Base-by-base conservation (phyloP, 2,329 filamentous ascomycete genomes). In the Mycosphaerella sp. region DNA sequence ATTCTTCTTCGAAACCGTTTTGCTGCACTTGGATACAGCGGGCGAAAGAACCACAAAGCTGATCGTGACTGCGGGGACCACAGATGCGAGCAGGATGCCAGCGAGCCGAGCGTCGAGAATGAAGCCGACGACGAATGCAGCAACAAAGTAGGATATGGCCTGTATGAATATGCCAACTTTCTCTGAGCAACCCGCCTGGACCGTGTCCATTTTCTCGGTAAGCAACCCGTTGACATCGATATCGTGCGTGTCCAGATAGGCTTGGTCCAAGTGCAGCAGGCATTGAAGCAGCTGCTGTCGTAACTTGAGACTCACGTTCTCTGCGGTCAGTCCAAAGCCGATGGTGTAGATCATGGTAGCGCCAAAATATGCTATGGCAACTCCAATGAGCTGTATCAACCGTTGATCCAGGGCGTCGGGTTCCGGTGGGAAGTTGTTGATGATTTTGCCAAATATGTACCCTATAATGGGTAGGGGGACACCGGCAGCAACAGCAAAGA, bases 191-290 rank as follows among this genome's bases (percentile, higher is more conserved):
- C 73, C 72, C 7, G 72, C 66, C 50, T 74, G 71, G n/a, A 74
- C 72, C 1, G 66, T 68, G 50, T 74, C 71, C 16, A 71, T 71
- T 55, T 73, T 74, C 40, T 73, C 71, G 6, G 71, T 73, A 5
- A 75, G 62, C 21, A 73, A 66, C 12, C 65, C 67, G 13, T 73
- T 72, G 59, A 78, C 72, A 61, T 79, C 75, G 16, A 75, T 71
- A 34, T 74, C 70, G 53, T 74, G 66, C 10, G 71, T 71, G 52
- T 79, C 76, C 54, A 77, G 75, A 58, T 75, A 79, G 9, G 73
- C 67, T 58, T 76, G 74, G 45, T 79, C 75, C 61, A 78, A 71
- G 27, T 76, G 71, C 17, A 79, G 62, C 6, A 75, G 69, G 52
- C 72, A 71, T 32, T 73, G 64, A 12, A 79, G 66, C 28, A 78